A percentile compares a stretch with the other conserved stretches of the same genome.
Conservation (phyloP, 139 green algal genomes). For the Chlorella sp. region DNA sequence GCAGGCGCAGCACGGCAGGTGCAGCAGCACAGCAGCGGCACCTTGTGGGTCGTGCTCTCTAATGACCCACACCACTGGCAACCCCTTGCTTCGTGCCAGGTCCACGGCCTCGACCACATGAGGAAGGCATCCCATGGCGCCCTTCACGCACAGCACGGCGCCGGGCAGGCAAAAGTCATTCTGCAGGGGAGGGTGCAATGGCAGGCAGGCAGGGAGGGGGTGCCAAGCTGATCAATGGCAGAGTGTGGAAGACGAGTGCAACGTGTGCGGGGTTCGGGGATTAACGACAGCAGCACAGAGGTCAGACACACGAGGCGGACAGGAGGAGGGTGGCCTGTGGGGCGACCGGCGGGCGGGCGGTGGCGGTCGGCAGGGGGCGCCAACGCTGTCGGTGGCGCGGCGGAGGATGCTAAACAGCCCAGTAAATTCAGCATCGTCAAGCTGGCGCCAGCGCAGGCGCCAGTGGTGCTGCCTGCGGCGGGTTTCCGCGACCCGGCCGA, state of each 20-base stretch:
- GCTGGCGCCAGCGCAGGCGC: no score
- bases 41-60: constrained; percentile 57
- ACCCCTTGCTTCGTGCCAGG: constrained; percentile 27
- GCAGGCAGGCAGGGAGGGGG: background rate
- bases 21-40: background rate
- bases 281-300: background rate
- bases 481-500: background rate
- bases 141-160: constrained; percentile 49
- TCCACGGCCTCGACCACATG: constrained; percentile 49
- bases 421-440: no score
- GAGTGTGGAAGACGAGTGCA: no score
- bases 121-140: constrained; percentile 48
- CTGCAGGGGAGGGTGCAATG: constrained; percentile 45
- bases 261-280: no score
- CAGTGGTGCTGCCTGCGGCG: no score
- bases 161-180: constrained; percentile 64
- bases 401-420: no score
- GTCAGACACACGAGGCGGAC: background rate
- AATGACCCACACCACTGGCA: constrained; percentile 62
- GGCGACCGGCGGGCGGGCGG: no score
- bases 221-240: no score
- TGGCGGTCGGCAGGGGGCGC: background rate
- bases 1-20: background rate
- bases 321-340: background rate
- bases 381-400: no score